Percentiles rank a stretch among this genome's conserved stretches.
Conservation (phyloP, 2,329 filamentous ascomycete genomes). For the Coniochaeta prunicola region DNA sequence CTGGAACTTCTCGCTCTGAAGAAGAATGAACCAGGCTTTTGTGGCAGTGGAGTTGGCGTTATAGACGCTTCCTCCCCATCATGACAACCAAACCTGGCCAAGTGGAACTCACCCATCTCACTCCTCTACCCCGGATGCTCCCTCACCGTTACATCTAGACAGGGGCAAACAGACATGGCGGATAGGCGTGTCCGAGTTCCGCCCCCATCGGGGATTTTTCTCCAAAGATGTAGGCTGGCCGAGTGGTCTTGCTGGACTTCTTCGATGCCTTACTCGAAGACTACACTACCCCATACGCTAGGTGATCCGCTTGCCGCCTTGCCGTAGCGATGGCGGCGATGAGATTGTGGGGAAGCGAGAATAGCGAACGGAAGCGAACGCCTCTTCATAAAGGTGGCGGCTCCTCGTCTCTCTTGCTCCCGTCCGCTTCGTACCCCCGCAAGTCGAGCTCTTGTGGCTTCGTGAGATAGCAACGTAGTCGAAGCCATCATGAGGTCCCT, state of each 20-base stretch:
- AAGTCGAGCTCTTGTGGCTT: not conserved
- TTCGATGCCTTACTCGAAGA: not conserved
- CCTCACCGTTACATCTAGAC: slow-evolving; percentile 3
- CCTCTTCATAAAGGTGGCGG: not conserved
- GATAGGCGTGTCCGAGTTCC: not conserved
- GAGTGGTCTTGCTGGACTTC: not conserved
- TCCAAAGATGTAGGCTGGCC: not conserved
- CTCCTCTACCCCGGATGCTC: slow-evolving; percentile 8
- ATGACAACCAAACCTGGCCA: not conserved
- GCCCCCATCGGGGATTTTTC: not conserved
- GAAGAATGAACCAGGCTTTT: not conserved
- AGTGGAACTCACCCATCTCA: not conserved
- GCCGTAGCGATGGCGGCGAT: not conserved
- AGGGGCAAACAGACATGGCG: not conserved
- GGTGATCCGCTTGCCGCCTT: not conserved
- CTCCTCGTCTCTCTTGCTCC: not conserved
- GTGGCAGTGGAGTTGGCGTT: not conserved
- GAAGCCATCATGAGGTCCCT: slow-evolving; percentile 13
- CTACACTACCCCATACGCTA: not conserved
- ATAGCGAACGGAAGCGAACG: not conserved
- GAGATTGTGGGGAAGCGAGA: not conserved
- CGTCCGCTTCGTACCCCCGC: not conserved
- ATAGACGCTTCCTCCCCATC: not conserved
- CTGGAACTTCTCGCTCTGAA: not conserved
- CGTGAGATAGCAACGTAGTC: not conserved